These are phyloP conservation scores for Avicennia marina DNA, from an alignment of 257 asterid species.

Conservation along the genomic window DNA sequence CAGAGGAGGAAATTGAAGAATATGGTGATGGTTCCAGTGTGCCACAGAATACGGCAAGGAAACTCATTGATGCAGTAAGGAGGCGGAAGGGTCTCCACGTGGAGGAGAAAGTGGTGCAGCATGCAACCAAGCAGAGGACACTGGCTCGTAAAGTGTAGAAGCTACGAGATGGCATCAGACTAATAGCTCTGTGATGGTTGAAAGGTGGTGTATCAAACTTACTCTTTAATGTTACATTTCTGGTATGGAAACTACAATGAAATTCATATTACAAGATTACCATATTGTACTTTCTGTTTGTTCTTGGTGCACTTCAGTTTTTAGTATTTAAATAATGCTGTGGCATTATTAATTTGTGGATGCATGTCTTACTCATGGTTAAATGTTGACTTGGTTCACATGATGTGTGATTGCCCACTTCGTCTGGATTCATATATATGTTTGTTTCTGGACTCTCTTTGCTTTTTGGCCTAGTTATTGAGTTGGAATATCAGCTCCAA, in stretches of 20 bases:
- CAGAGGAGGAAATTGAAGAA: conserved; percentile 87
- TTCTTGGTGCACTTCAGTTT: too few species aligned
- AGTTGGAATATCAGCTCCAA: not conserved
- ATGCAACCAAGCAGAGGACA: conserved; percentile 85
- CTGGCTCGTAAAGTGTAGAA: conserved; percentile 82
- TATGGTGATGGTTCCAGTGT: conserved; percentile 77
- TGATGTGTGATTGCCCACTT: not conserved
- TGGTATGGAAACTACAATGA: not conserved
- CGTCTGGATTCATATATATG: not conserved
- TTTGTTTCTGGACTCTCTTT: not conserved
- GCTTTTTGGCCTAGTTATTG: not conserved
- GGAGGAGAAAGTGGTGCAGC: conserved; percentile 79
- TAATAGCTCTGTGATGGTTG: not conserved
- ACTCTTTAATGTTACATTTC: not conserved
- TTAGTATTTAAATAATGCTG: too few species aligned
- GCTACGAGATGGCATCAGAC: not conserved
- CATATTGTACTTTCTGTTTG: not conserved
- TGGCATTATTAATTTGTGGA: too few species aligned
- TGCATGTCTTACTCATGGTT: not conserved
- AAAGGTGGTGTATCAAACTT: not conserved
- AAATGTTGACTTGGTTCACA: not conserved
- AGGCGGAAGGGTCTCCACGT: conserved; percentile 73
- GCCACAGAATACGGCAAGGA: conserved; percentile 58
- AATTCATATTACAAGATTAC: not conserved
- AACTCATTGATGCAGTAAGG: conserved; percentile 77